Base-by-base conservation (phyloP, 2,329 filamentous ascomycete genomes). In the Fusarium acutatum region DNA sequence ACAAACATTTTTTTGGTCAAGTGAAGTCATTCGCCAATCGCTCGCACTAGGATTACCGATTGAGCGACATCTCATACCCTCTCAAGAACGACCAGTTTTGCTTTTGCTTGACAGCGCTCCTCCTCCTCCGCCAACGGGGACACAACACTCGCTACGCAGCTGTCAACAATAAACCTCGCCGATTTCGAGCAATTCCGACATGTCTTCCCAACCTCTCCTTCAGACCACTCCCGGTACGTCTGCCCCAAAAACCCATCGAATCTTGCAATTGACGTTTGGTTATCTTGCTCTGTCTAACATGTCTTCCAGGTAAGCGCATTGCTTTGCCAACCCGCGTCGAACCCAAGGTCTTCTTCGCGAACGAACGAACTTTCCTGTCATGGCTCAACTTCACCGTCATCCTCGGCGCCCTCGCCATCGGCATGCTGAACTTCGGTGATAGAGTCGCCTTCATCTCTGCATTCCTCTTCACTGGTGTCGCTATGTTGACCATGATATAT, bases 321-420 rank as follows among this genome's bases (percentile, higher is more conserved):
- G 96, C 96, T 79, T 94, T 99, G 74, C 96, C 96, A 65, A 98
- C 96, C 69, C 95, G 96, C 77, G 96, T 99, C 84, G 96, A 99
- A 85, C 96, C 96, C 79, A 99, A 99, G 86, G 96, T 99, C 87
- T 99, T 98, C 91, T 99, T 99, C 88, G 96, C 96, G 85, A 99
- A 99, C 88, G 96, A 99, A 86, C 94, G 96, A 73, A 99, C 96
- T 73, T 99, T 99, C 83, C 91, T 99, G 80, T 97, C 95, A 84
- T 99, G 96, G 96, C 94, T 99, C 81, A 99, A 99, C 89, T 98
- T 98, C 88, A 97, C 95, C 83, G 95, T 99, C 81, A 96, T 99
- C 84, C 93, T 99, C 71, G 96, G 96, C 80, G 96, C 96, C 73
- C 91, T 99, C 57, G 96, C 96, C 76, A 94, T 99, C 78, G 96